A percentile compares a stretch with the other conserved stretches of the same genome.
Conservation (phyloP, 169 alveolate genomes). For the Plasmodium yoelii region DNA sequence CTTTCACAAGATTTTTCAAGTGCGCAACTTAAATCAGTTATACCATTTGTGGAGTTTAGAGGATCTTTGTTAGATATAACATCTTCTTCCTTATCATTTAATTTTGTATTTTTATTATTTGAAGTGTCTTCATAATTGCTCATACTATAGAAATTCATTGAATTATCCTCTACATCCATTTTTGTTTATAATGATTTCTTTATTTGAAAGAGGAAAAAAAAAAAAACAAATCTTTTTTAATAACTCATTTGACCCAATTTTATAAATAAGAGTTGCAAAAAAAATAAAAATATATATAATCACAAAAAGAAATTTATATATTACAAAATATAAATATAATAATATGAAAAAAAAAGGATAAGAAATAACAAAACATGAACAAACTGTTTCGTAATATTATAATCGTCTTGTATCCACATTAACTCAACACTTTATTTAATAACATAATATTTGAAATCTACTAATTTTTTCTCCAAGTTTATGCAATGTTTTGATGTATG, state of each 20-base stretch:
- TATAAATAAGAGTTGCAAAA: background rate
- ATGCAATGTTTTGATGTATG: no score
- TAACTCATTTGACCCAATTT: constrained; percentile 19
- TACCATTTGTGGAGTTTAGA: constrained; percentile 1
- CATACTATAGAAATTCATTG: constrained; percentile 17
- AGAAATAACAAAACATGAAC: no score
- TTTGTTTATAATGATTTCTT: constrained; percentile 7
- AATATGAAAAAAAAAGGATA: no score
- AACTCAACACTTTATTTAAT: no score
- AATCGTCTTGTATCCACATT: no score
- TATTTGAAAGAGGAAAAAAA: constrained; percentile 1
- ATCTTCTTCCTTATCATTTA: constrained; percentile 4
- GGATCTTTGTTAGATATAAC: background rate
- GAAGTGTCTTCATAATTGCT: constrained; percentile 43
- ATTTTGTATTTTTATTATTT: constrained; percentile 22
- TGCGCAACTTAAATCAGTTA: background rate
- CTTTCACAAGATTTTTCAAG: constrained; percentile 41
- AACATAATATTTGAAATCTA: no score
- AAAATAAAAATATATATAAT: no score
- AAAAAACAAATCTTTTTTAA: background rate
- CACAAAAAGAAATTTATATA: no score
- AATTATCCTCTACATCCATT: constrained; percentile 63
- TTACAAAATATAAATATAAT: no score
- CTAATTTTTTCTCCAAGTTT: no score
- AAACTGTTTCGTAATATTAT: no score